These are phyloP conservation scores for Aspergillus tamarii DNA, from an alignment of 2,329 filamentous ascomycete genomes.

Conservation along the genomic window DNA sequence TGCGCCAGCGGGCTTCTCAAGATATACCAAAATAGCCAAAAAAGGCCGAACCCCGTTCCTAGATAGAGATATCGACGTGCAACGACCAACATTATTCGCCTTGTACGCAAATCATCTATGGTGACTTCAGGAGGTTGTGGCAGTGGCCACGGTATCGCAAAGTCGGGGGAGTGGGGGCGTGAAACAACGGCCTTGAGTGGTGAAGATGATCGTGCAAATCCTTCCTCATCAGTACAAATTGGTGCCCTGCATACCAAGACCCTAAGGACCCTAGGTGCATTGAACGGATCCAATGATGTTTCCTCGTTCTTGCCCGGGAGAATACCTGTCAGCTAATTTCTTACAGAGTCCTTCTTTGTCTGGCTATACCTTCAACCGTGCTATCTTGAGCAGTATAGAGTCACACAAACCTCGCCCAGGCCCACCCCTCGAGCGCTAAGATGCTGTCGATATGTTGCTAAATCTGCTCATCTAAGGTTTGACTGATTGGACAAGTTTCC, in stretches of 20 bases:
- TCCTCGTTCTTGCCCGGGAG: not conserved
- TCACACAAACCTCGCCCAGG: not conserved
- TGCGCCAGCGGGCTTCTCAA: not conserved
- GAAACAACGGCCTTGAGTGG: not conserved
- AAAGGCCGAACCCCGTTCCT: not conserved
- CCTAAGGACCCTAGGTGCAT: not conserved
- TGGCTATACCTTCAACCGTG: not conserved
- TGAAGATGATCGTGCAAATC: not conserved
- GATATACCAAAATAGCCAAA: not conserved
- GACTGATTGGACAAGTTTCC: no score
- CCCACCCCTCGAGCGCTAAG: not conserved
- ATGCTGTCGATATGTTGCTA: not conserved
- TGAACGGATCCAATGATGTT: not conserved
- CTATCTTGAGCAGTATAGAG: not conserved
- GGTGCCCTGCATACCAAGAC: not conserved
- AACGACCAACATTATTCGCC: not conserved
- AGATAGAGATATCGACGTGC: not conserved
- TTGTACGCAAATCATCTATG: not conserved
- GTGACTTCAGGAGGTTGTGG: not conserved
- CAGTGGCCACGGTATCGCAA: not conserved
- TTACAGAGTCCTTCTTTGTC: not conserved
- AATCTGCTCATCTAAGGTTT: no score
- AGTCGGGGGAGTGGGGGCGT: not conserved
- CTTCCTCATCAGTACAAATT: not conserved
- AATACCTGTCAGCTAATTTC: not conserved